Evolutionary conservation across 805 yeast genomes (phyloP).

Genomic region (Cyberlindnera maritima): DNA sequence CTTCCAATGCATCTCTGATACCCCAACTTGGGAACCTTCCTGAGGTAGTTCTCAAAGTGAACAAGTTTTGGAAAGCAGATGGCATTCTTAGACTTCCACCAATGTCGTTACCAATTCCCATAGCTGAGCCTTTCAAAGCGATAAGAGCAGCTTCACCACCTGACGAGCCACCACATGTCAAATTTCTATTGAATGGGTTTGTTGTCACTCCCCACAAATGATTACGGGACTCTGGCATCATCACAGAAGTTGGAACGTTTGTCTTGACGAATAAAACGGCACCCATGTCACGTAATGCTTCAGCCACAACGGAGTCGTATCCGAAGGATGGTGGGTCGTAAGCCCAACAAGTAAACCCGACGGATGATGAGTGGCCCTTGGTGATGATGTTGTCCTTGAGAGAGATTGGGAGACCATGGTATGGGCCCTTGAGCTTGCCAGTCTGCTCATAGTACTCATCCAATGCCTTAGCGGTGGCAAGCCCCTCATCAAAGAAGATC

Average conservation of each 20-base stretch:
- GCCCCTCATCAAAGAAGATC: slow-evolving; percentile 53
- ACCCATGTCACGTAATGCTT: slow-evolving; percentile 41
- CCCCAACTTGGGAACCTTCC: slow-evolving; percentile 39
- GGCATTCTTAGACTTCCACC: slow-evolving; percentile 53
- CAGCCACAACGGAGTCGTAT: background rate
- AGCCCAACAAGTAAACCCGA: slow-evolving; percentile 46
- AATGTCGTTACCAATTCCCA: slow-evolving; percentile 57
- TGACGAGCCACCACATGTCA: slow-evolving; percentile 50
- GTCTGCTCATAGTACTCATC: slow-evolving; percentile 47
- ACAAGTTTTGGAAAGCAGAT: slow-evolving; percentile 40
- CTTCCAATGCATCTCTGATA: slow-evolving; percentile 20
- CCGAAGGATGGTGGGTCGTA: slow-evolving; percentile 29
- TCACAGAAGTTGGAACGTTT: slow-evolving; percentile 48
- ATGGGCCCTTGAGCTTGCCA: slow-evolving; percentile 57
- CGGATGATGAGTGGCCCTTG: slow-evolving; percentile 44
- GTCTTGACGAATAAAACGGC: slow-evolving; percentile 57
- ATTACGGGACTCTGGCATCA: slow-evolving; percentile 45
- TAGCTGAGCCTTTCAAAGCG: slow-evolving; percentile 40
- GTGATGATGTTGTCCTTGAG: slow-evolving; percentile 44
- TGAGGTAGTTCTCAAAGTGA: slow-evolving; percentile 42
- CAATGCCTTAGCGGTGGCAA: slow-evolving; percentile 49
- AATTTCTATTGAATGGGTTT: slow-evolving; percentile 41
- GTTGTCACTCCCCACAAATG: slow-evolving; percentile 44
- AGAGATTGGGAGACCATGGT: slow-evolving; percentile 68
- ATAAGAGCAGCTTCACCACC: slow-evolving; percentile 53